Base-by-base conservation (phyloP, 306 rosid genomes). In the Ormosia semicastrata region DNA sequence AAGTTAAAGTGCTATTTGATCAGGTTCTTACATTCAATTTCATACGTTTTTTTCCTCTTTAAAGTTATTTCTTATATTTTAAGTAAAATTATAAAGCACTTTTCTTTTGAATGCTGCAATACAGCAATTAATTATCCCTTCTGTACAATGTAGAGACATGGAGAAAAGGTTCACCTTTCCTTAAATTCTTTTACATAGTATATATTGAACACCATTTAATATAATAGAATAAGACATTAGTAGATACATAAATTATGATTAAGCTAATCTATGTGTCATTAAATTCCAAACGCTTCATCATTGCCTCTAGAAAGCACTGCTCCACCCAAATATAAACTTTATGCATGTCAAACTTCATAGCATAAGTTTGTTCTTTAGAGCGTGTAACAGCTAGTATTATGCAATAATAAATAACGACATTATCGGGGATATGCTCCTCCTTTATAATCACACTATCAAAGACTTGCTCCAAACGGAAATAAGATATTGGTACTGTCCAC, bases 391-490 rank as follows among this genome's bases (percentile, higher is more conserved):
- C 43, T 62, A 64, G 10, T 37, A 29, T 37, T 65, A 65, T 65
- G 71, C 32, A 7, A 37, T 65, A 65, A 65, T 0, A 65, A 65
- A 65, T 0, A 65, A 49, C 64, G 18, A 66, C 75, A 66, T 37
- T 49, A 49, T 49, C 73, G 54, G 73, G 56, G 71, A 77, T 39
- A 17, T 40, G 46, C 69, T 67, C 59, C 39, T 78, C 68, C 68
- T 78, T 57, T 78, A 24, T 24, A 52, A 67, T 78, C 57, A 41
- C 59, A 58, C 75, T 54, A 78, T 67, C 58, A 54, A 67, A 14
- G 24, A 40, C 37, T 17, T 40, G 8, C 54, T 41, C 66, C 44
- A 39, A 9, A 9, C 7, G 33, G 52, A 15, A 4, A 66, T 17
- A 4, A 58, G 6, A 44, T 7, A 44, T 50, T 66, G 12, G 7